Percentiles rank a stretch among this genome's conserved stretches.
phyloP scores from a whole-genome alignment of 768 basidiomycete genomes.

The Phylloporus scabripes region DNA sequence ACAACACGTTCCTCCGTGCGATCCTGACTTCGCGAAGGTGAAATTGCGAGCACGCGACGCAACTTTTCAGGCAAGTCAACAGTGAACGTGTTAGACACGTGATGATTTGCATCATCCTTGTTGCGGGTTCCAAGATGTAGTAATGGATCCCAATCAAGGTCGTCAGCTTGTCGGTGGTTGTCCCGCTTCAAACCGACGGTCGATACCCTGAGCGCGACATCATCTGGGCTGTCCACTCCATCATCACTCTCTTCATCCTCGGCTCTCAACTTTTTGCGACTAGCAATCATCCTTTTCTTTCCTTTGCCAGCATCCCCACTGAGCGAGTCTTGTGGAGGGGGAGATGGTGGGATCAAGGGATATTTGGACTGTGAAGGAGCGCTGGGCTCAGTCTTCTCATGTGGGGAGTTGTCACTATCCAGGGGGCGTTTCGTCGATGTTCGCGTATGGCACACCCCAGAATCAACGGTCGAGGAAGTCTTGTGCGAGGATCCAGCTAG shows the following conservation, averaged over 20 bases:
- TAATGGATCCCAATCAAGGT: conserved; percentile 30
- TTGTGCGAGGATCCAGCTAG: neutral
- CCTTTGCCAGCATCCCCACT: conserved; percentile 34
- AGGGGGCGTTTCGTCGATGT: conserved; percentile 43
- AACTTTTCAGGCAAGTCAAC: conserved; percentile 64
- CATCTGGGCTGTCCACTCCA: conserved; percentile 16
- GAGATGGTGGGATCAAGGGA: conserved; percentile 60
- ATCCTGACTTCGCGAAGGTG: conserved; percentile 38
- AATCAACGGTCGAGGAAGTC: neutral
- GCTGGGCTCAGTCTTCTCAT: conserved; percentile 3
- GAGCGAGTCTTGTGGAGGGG: conserved; percentile 42
- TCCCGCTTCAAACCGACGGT: conserved; percentile 8
- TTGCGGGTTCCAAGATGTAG: conserved; percentile 19
- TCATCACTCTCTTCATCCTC: conserved; percentile 27
- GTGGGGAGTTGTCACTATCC: conserved; percentile 27
- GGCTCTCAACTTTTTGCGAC: conserved; percentile 50
- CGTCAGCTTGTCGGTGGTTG: conserved; percentile 13
- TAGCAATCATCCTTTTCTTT: conserved; percentile 31
- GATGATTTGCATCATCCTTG: conserved; percentile 29
- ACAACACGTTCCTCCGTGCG: conserved; percentile 50
- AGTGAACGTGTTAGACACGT: conserved; percentile 38
- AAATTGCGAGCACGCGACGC: conserved; percentile 58
- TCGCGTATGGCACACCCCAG: conserved; percentile 13
- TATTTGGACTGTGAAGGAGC: conserved; percentile 17
- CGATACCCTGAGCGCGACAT: conserved; percentile 19